These are phyloP conservation scores for Aspergillus viridinutans DNA, from an alignment of 2,329 filamentous ascomycete genomes.

Conservation along the genomic window DNA sequence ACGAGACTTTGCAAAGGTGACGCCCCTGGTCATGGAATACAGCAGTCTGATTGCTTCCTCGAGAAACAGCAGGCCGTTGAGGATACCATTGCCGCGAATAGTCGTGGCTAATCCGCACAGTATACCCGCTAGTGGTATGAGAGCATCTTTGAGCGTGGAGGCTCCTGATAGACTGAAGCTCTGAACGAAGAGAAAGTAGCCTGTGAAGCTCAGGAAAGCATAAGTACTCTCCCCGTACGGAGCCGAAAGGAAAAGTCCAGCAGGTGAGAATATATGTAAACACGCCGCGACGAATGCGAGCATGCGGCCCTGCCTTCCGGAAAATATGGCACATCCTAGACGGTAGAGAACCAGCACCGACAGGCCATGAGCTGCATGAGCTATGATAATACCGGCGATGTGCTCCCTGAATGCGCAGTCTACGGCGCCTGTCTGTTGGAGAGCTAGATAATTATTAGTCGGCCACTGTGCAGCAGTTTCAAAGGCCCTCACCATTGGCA, in stretches of 20 bases:
- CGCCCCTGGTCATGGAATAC: no score
- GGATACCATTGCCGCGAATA: slow-evolving; percentile 5
- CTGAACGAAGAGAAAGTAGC: slow-evolving; percentile 3
- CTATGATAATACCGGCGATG: neutral
- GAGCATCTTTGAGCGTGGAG: neutral
- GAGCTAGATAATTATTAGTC: no score
- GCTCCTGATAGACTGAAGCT: neutral
- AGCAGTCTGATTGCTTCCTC: no score
- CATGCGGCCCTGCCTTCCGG: neutral
- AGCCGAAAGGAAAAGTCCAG: slow-evolving; percentile 6
- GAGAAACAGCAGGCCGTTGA: slow-evolving; percentile 2
- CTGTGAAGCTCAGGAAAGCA: slow-evolving; percentile 3
- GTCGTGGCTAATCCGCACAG: slow-evolving; percentile 3
- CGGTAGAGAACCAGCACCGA: slow-evolving; percentile 1
- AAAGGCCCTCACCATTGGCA: no score
- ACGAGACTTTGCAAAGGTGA: no score
- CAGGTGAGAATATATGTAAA: slow-evolving; percentile 6
- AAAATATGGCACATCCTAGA: neutral
- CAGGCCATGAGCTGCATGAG: slow-evolving; percentile 5
- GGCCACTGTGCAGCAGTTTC: no score
- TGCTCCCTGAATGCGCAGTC: neutral
- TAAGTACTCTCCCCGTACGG: slow-evolving; percentile 3
- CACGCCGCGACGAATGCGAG: slow-evolving; percentile 7
- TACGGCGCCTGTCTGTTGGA: no score
- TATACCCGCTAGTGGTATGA: slow-evolving; percentile 1